Percentiles rank a stretch among this genome's conserved stretches.
Evolutionary conservation across 2,329 filamentous ascomycete species (phyloP).

Genomic region (Botryotinia globosa): DNA sequence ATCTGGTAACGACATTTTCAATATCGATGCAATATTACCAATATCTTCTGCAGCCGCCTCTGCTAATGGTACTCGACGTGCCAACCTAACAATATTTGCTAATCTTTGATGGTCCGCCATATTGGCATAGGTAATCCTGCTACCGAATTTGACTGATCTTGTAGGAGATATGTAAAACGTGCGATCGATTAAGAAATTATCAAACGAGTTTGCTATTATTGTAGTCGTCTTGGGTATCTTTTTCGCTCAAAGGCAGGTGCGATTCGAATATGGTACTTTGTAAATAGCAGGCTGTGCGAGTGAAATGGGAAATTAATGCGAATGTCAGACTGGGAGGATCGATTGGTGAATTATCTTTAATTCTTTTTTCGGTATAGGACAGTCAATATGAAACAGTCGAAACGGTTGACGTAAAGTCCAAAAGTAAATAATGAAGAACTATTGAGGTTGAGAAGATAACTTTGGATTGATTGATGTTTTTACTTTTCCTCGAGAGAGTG

Average conservation of each 20-base stretch:
- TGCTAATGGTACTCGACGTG: constrained; percentile 29
- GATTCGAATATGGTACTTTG: constrained; percentile 19
- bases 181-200: constrained; percentile 13
- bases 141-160: constrained; percentile 13
- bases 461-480: not conserved
- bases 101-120: constrained; percentile 29
- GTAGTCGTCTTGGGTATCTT: not conserved
- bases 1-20: constrained; percentile 31
- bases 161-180: not conserved
- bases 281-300: not conserved
- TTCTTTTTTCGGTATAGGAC: not conserved
- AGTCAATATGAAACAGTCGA: not conserved
- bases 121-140: constrained; percentile 20
- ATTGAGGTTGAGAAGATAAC: not conserved
- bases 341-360: constrained; percentile 9
- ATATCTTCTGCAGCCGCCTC: constrained; percentile 22
- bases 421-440: not conserved
- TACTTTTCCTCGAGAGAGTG: constrained; percentile 36
- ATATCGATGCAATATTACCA: constrained; percentile 30
- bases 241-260: constrained; percentile 24
- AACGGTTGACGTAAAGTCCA: not conserved
- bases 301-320: constrained; percentile 1
- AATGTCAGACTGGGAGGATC: not conserved
- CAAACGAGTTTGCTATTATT: not conserved
- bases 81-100: constrained; percentile 34